Conservation (phyloP, 2,329 filamentous ascomycete genomes). For the Pseudogymnoascus sp. region DNA sequence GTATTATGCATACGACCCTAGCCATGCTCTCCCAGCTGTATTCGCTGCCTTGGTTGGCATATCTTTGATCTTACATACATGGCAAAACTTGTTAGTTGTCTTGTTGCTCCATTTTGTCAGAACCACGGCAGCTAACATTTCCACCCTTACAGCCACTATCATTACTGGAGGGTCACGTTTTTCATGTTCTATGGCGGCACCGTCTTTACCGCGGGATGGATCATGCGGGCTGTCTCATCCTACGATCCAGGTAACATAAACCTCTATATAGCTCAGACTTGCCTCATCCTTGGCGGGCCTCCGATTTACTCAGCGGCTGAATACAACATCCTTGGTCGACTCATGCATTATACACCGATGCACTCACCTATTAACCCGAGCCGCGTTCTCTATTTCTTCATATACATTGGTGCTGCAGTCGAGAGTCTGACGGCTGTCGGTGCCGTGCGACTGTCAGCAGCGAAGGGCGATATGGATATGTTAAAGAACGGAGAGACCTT, state of each 20-base stretch:
- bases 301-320: conserved; percentile 32
- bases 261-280: conserved; percentile 30
- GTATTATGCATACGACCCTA: conserved; percentile 28
- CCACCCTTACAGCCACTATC: conserved; percentile 21
- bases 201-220: conserved; percentile 32
- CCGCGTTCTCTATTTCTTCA: conserved; percentile 30
- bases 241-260: conserved; percentile 25
- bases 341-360: conserved; percentile 33
- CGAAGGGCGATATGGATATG: conserved; percentile 17
- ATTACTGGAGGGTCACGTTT: conserved; percentile 31
- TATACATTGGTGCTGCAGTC: conserved; percentile 30
- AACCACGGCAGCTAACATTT: background rate
- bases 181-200: conserved; percentile 30
- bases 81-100: conserved; percentile 29
- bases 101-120: background rate
- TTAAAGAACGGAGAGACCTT: conserved; percentile 25
- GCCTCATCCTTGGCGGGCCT: conserved; percentile 30
- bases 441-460: conserved; percentile 22
- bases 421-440: conserved; percentile 30
- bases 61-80: conserved; percentile 27
- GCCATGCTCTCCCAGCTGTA: conserved; percentile 28
- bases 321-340: conserved; percentile 31
- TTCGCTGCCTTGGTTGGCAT: conserved; percentile 29
- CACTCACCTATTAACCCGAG: conserved; percentile 31
- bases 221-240: conserved; percentile 27